A percentile compares a stretch with the other conserved stretches of the same genome.
These are phyloP conservation scores for Dendryphion nanum DNA, from an alignment of 2,329 filamentous ascomycete species.

Conservation along the genomic window DNA sequence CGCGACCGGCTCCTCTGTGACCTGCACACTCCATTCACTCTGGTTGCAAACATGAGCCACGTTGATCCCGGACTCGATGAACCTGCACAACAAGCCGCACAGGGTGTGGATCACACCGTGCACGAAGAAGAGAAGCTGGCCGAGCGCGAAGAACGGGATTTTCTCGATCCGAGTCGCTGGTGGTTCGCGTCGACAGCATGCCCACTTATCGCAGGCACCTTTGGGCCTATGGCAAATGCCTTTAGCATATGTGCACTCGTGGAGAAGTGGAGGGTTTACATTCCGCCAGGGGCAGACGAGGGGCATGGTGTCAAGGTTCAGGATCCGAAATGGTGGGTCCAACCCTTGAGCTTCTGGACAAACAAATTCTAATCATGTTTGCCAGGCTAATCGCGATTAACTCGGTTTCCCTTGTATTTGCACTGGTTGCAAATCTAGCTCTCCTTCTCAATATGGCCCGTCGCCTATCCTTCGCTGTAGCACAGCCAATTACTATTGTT, in stretches of 20 bases:
- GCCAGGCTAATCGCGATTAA: constrained; percentile 54
- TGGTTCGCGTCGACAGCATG: constrained; percentile 62
- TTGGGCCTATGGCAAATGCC: constrained; percentile 56
- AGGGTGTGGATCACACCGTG: constrained; percentile 42
- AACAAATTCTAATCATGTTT: not conserved
- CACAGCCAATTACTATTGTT: constrained; percentile 60
- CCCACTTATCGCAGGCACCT: constrained; percentile 56
- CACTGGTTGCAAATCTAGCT: constrained; percentile 54
- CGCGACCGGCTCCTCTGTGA: too few relatives aligned
- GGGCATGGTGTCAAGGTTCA: constrained; percentile 46
- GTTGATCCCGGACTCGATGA: constrained; percentile 54
- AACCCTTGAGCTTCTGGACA: not conserved
- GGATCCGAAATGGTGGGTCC: constrained; percentile 54
- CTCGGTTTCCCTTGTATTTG: constrained; percentile 54
- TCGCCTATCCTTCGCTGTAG: constrained; percentile 53
- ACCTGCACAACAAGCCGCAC: constrained; percentile 47
- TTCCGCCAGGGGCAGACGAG: constrained; percentile 47
- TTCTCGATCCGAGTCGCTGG: constrained; percentile 52
- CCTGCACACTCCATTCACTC: not conserved
- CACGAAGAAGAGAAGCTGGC: constrained; percentile 31
- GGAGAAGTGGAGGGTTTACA: constrained; percentile 55
- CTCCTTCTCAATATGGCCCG: constrained; percentile 61
- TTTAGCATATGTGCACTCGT: constrained; percentile 57
- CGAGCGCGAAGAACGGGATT: constrained; percentile 42
- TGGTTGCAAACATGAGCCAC: constrained; percentile 21